Conservation (phyloP, 176 grass and related monocot species). For the Triticum monococcum region DNA sequence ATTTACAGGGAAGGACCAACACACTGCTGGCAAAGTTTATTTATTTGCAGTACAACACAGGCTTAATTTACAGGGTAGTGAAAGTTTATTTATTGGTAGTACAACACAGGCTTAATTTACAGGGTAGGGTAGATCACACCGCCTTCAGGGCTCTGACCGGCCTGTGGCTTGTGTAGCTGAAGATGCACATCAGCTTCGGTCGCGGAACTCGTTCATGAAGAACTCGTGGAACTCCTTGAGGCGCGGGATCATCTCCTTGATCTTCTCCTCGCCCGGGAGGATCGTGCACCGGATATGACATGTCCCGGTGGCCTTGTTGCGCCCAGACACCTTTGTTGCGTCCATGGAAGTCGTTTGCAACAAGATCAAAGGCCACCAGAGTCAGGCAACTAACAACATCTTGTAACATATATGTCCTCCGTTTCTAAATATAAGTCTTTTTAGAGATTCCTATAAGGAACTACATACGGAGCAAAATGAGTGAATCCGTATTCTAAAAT, state of each 20-base stretch:
- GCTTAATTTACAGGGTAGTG: neutral
- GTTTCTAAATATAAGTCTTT: too few relatives aligned
- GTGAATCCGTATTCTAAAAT: too few relatives aligned
- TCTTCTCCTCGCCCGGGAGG: constrained; percentile 49
- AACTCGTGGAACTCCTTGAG: constrained; percentile 64
- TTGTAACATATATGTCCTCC: too few relatives aligned
- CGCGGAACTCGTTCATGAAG: constrained; percentile 67
- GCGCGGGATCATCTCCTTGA: constrained; percentile 37
- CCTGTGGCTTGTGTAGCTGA: too few relatives aligned
- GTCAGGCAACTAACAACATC: neutral
- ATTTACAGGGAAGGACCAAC: neutral
- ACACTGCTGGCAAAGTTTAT: neutral
- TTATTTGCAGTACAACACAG: neutral
- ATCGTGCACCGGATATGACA: constrained; percentile 63
- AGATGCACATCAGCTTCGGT: neutral
- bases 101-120: neutral
- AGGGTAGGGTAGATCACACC: neutral
- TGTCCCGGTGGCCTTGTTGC: constrained; percentile 10
- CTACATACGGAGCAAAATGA: too few relatives aligned
- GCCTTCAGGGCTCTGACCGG: too few relatives aligned
- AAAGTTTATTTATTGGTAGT: too few relatives aligned
- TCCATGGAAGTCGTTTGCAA: neutral
- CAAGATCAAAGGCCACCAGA: neutral
- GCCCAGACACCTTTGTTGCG: constrained; percentile 8
- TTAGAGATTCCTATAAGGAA: too few relatives aligned